A percentile compares a stretch with the other conserved stretches of the same genome.
Conservation (phyloP, 108 stramenopile genomes). For the Nitzschia palea region DNA sequence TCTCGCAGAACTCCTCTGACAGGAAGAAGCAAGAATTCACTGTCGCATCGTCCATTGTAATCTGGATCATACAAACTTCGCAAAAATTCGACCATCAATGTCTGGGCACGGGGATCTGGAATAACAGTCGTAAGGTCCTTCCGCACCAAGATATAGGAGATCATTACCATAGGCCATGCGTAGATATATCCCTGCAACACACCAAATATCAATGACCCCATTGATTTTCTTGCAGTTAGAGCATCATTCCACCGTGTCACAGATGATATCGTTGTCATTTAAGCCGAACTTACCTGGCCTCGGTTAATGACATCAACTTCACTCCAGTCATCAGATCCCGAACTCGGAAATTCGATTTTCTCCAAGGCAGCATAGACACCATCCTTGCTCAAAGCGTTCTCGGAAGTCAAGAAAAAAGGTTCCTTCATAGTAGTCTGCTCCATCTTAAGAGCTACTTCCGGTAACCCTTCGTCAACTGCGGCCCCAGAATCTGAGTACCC, state of each 20-base stretch:
- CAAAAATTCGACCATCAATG: conserved; percentile 52
- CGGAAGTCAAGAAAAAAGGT: conserved; percentile 50
- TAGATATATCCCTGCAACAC: conserved; percentile 5
- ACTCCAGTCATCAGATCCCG: conserved; percentile 57
- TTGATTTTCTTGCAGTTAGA: not conserved
- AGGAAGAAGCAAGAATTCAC: conserved; percentile 34
- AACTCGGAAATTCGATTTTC: conserved; percentile 32
- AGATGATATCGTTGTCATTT: not conserved
- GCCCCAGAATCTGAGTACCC: conserved; percentile 83
- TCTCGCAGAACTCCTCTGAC: conserved; percentile 25
- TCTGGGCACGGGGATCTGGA: conserved; percentile 24
- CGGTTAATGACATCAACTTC: conserved; percentile 45
- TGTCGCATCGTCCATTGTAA: conserved; percentile 32
- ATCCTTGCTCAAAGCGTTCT: conserved; percentile 48
- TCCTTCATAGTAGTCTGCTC: conserved; percentile 39
- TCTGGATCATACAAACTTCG: conserved; percentile 37
- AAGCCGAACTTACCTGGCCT: conserved; percentile 5
- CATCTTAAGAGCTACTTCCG: conserved; percentile 59
- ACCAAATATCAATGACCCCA: not conserved
- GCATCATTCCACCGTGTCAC: not conserved
- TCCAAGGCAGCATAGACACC: conserved; percentile 57
- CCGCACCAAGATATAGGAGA: conserved; percentile 77
- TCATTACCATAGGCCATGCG: conserved; percentile 83
- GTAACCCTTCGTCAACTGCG: conserved; percentile 57
- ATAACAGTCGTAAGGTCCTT: conserved; percentile 50